phyloP scores from a whole-genome alignment of 2,329 filamentous ascomycete species.

The Pseudogymnoascus pannorum region DNA sequence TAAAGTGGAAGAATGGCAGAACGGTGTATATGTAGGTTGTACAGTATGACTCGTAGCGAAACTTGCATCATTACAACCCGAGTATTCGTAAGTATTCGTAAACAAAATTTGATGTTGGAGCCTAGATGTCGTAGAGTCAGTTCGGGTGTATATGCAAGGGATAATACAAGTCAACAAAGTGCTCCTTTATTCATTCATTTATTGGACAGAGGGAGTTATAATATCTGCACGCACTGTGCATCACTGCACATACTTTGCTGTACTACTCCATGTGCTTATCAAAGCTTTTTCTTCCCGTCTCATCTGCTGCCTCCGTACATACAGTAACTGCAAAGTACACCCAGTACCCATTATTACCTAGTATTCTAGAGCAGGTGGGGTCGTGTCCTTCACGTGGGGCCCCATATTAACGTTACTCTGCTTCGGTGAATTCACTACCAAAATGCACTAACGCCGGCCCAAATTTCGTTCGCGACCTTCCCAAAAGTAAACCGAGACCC shows the following conservation, averaged over 20 bases:
- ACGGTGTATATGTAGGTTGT: no score
- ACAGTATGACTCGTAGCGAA: neutral
- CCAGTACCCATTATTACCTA: no score
- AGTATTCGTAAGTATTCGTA: neutral
- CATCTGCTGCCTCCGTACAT: no score
- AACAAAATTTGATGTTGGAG: neutral
- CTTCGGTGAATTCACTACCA: constrained; percentile 2
- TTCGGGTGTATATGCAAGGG: neutral
- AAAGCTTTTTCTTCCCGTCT: neutral
- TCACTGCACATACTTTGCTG: neutral
- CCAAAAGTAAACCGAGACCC: neutral
- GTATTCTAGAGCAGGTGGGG: neutral
- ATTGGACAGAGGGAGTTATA: neutral
- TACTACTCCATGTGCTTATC: neutral
- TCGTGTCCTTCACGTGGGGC: neutral
- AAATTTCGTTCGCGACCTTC: constrained; percentile 8
- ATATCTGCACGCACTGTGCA: neutral
- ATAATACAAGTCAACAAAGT: neutral
- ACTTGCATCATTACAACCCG: neutral
- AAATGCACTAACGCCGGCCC: constrained; percentile 6
- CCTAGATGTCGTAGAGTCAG: no score
- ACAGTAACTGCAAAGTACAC: no score
- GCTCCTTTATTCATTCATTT: neutral
- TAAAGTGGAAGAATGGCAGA: no score
- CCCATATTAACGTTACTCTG: neutral